phyloP scores from a whole-genome alignment of 2,329 filamentous ascomycete genomes.

The Neofusicoccum ribis region DNA sequence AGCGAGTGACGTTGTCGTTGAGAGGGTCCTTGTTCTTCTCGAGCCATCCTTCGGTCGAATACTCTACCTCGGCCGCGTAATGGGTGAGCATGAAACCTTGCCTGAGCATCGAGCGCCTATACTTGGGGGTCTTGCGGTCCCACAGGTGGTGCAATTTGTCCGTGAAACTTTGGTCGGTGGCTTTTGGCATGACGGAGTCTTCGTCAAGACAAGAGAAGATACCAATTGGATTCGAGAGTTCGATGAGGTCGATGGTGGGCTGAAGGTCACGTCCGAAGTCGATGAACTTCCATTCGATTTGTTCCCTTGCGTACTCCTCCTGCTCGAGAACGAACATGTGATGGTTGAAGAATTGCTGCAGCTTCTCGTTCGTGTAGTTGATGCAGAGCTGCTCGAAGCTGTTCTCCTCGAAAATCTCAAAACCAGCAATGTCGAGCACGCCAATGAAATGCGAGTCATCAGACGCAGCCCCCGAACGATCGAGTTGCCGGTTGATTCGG shows the following conservation, averaged over 20 bases:
- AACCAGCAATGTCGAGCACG: constrained; percentile 97
- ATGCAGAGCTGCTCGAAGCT: constrained; percentile 99
- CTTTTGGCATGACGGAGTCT: constrained; percentile 98
- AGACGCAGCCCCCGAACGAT: constrained; percentile 76
- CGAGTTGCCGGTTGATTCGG: constrained; percentile 88
- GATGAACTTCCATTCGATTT: constrained; percentile 99
- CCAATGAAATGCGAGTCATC: constrained; percentile 97
- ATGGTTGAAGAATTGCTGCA: constrained; percentile 99
- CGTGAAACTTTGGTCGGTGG: constrained; percentile 93
- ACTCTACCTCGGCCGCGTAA: constrained; percentile 97
- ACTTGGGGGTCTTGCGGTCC: constrained; percentile 95
- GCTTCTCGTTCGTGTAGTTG: constrained; percentile 99
- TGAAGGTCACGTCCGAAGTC: constrained; percentile 97
- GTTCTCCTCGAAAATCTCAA: constrained; percentile 99
- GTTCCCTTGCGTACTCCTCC: constrained; percentile 94
- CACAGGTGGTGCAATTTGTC: constrained; percentile 96
- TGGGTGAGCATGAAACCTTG: constrained; percentile 96
- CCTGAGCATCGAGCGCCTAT: constrained; percentile 80
- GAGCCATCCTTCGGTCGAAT: constrained; percentile 90
- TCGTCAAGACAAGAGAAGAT: constrained; percentile 98
- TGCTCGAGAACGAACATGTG: constrained; percentile 99
- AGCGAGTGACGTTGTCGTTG: constrained; percentile 92
- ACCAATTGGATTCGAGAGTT: constrained; percentile 93
- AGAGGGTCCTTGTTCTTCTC: constrained; percentile 99
- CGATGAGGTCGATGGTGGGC: constrained; percentile 95